These are phyloP conservation scores for Dothistroma septosporum DNA, from an alignment of 2,329 filamentous ascomycete genomes.

Conservation along the genomic window DNA sequence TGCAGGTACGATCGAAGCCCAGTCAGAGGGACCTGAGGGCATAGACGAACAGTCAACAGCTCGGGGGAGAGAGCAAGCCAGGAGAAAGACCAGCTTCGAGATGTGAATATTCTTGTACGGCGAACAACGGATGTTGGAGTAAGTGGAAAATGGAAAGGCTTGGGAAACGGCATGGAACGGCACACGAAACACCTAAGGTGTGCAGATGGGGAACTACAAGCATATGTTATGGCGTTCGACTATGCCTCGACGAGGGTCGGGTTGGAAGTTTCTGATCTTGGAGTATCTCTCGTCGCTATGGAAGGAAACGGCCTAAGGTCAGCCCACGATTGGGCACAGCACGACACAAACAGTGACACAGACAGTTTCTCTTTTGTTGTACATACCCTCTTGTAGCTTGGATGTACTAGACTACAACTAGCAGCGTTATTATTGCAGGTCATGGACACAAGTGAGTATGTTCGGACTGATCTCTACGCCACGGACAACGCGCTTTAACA, in stretches of 20 bases:
- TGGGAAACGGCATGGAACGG: neutral
- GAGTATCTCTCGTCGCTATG: neutral
- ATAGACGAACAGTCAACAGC: neutral
- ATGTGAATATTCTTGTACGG: neutral
- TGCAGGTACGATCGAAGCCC: neutral
- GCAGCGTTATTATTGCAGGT: too few relatives aligned
- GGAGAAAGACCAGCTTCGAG: neutral
- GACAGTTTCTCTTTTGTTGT: neutral
- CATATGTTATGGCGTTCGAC: neutral
- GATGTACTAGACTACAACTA: neutral
- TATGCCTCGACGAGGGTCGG: neutral
- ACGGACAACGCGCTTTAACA: too few relatives aligned
- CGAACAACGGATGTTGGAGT: neutral
- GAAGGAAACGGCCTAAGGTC: neutral
- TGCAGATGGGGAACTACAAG: neutral
- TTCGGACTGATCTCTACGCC: too few relatives aligned
- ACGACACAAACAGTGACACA: neutral
- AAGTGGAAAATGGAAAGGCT: neutral
- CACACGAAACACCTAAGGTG: neutral
- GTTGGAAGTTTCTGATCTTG: neutral
- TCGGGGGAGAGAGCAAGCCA: neutral
- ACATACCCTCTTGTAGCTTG: neutral
- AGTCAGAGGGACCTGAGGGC: neutral
- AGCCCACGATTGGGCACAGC: neutral
- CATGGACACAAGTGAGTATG: too few relatives aligned